These are phyloP conservation scores for Cyclotella sp. DNA, from an alignment of 108 stramenopile genomes.

Conservation along the genomic window DNA sequence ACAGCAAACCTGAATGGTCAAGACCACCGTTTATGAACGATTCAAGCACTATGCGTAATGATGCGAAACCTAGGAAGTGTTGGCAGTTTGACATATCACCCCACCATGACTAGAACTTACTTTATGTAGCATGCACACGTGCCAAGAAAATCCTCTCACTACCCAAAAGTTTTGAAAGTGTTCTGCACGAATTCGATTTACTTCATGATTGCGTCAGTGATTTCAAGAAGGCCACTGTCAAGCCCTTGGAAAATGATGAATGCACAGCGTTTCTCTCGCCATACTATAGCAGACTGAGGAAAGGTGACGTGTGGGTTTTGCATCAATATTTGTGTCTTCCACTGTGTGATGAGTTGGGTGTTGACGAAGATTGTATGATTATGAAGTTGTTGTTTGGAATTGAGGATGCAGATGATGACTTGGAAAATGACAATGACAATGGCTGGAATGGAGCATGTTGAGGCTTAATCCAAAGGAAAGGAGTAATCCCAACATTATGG, in stretches of 20 bases:
- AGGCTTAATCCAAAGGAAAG: not conserved
- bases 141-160: slow-evolving; percentile 33
- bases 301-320: slow-evolving; percentile 37
- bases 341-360: slow-evolving; percentile 26
- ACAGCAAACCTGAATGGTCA: not conserved
- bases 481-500: not conserved
- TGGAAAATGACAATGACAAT: not conserved
- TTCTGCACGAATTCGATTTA: slow-evolving; percentile 26
- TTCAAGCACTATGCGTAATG: not conserved
- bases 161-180: slow-evolving; percentile 14
- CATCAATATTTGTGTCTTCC: slow-evolving; percentile 29
- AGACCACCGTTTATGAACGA: not conserved
- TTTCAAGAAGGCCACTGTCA: not conserved
- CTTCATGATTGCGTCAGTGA: slow-evolving; percentile 18
- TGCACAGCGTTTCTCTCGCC: slow-evolving; percentile 2
- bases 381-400: slow-evolving; percentile 15
- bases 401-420: slow-evolving; percentile 8
- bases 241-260: slow-evolving; percentile 10
- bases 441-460: not conserved
- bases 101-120: slow-evolving; percentile 27
- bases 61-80: not conserved
- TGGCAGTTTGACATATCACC: slow-evolving; percentile 30
- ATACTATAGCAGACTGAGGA: slow-evolving; percentile 16
- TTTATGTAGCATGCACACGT: slow-evolving; percentile 45
- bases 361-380: slow-evolving; percentile 19